Base-by-base conservation (phyloP, 805 yeast genomes). In the Saccharomycopsis synnaedendra region DNA sequence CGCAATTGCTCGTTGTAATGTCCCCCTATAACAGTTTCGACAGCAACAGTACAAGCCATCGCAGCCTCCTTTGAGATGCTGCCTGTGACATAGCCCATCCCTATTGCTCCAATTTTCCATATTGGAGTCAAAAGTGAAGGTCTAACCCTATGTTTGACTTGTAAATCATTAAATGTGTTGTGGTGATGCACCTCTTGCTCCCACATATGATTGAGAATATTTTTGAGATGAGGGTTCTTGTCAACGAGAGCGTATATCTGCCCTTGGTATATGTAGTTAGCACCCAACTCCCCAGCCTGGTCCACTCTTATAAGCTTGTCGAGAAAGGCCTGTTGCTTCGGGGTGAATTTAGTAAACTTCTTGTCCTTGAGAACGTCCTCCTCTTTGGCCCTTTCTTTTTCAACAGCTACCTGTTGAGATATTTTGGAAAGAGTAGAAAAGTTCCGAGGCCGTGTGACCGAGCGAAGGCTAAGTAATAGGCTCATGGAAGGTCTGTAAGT, bases 11-110 rank as follows among this genome's bases (percentile, higher is more conserved):
- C 81, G 61, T 93, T 93, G 65, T 93, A 93, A 62, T 93, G 98
- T 1, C 85, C 85, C 1, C 98, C 98, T 62, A 93, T 93, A 4
- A 93, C 97, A 0, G 98, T 93, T 64, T 93, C 98, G 1, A 93
- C 97, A 0, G 97, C 97, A 51, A 89, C 97, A 0, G 98, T 93
- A 62, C 98, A 93, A 1, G 98, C 97, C 98, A 93, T 93, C 2
- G 98, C 97, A 2, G 96, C 97, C 61, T 90, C 96, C 59, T 87
- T 86, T 11, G 96, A 82, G 53, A 88, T 64, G 46, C 84, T 57
- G 0, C 96, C 97, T 0, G 97, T 93, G 1, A 81, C 83, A 1
- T 78, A 77, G 3, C 98, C 98, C 68, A 93, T 71, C 0, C 80
- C 80, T 44, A 83, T 71, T 0, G 98, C 97, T 3, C 97, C 97